Evolutionary conservation across 1,284 basidiomycete species (phyloP).

Genomic region (Hemileia vastatrix): DNA sequence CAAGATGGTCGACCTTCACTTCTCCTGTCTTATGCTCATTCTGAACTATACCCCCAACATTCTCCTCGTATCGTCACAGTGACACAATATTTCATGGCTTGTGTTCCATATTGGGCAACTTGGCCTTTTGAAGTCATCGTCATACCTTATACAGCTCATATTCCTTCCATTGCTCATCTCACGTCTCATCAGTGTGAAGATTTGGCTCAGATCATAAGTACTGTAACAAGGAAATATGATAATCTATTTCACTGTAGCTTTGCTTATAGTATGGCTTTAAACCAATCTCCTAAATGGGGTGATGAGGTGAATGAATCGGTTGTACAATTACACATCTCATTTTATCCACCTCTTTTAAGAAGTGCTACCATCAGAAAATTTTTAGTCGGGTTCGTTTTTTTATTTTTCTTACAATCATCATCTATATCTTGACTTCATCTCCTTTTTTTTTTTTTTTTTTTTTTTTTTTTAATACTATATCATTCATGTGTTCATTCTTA

Average conservation of each 20-base stretch:
- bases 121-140: slow-evolving; percentile 89
- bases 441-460: not conserved
- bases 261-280: slow-evolving; percentile 93
- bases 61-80: slow-evolving; percentile 55
- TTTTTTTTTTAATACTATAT: not conserved
- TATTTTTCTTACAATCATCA: not conserved
- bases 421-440: not conserved
- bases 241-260: slow-evolving; percentile 68
- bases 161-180: slow-evolving; percentile 60
- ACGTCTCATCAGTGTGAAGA: slow-evolving; percentile 54
- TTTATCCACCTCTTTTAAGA: slow-evolving; percentile 73
- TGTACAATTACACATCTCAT: slow-evolving; percentile 80
- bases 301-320: slow-evolving; percentile 41
- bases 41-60: slow-evolving; percentile 56
- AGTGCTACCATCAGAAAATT: slow-evolving; percentile 80
- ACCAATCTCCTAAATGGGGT: slow-evolving; percentile 58
- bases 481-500: not conserved
- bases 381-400: slow-evolving; percentile 65
- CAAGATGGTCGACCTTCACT: slow-evolving; percentile 59
- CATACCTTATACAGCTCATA: slow-evolving; percentile 65
- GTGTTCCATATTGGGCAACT: slow-evolving; percentile 92
- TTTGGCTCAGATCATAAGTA: slow-evolving; percentile 59
- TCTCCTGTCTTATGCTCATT: slow-evolving; percentile 71
- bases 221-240: slow-evolving; percentile 66
- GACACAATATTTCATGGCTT: slow-evolving; percentile 70